These are phyloP conservation scores for Coemansia umbellata DNA, from an alignment of 192 early-diverging fungal genomes.

Conservation along the genomic window DNA sequence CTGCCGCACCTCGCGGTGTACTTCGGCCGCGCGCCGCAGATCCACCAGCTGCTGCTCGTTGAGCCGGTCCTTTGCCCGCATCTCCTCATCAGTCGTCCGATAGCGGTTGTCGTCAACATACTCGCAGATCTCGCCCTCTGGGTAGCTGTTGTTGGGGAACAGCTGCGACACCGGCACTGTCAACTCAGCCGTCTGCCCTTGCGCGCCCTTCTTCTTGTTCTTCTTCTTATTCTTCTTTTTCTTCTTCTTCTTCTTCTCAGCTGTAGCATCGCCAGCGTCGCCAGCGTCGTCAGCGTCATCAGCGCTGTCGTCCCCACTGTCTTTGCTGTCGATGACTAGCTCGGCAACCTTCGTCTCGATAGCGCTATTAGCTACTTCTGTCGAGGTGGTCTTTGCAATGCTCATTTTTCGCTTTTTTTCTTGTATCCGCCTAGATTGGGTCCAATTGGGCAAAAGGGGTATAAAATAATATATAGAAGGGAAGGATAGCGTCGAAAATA, in stretches of 20 bases:
- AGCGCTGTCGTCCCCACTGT: background rate
- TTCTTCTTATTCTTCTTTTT: constrained; percentile 66
- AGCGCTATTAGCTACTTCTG: too few species aligned
- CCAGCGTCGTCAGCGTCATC: constrained; percentile 3
- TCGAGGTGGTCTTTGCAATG: constrained; percentile 6
- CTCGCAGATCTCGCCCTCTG: constrained; percentile 76
- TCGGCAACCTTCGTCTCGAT: constrained; percentile 2
- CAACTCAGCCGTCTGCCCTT: constrained; percentile 60
- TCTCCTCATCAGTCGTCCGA: constrained; percentile 92
- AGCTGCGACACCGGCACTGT: constrained; percentile 78
- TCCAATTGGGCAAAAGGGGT: too few species aligned
- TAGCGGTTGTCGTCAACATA: constrained; percentile 87
- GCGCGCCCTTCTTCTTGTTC: constrained; percentile 41
- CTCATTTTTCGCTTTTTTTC: constrained; percentile 10
- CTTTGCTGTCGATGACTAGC: constrained; percentile 8
- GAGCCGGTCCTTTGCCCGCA: constrained; percentile 74
- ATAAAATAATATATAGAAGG: too few species aligned
- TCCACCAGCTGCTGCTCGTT: constrained; percentile 74
- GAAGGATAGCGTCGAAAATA: too few species aligned
- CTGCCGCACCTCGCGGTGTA: constrained; percentile 86
- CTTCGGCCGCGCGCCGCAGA: constrained; percentile 85
- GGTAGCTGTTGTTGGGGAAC: constrained; percentile 72
- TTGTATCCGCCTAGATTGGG: too few species aligned
- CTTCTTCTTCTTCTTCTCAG: constrained; percentile 60
- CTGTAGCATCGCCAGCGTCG: constrained; percentile 10